Conservation (phyloP, 345 rosid genomes). For the Camelina laxa region DNA sequence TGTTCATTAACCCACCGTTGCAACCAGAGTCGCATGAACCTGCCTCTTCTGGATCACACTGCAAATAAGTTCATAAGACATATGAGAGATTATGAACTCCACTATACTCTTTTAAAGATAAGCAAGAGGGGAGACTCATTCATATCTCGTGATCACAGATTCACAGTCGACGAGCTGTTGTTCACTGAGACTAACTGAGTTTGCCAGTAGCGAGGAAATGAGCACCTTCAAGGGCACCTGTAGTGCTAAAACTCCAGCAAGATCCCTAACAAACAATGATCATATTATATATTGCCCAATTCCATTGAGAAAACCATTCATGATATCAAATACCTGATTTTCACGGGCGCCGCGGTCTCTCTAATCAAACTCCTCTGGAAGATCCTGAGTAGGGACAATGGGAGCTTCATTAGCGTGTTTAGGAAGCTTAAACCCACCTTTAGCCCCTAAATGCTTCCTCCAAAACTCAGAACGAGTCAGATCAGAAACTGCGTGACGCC, state of each 20-base stretch:
- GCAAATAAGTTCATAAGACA: conserved; percentile 28
- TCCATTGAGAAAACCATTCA: too few relatives aligned
- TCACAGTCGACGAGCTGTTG: conserved; percentile 98
- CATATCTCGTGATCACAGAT: conserved; percentile 89
- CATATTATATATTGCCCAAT: too few relatives aligned
- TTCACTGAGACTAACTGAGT: conserved; percentile 93
- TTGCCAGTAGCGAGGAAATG: conserved; percentile 76
- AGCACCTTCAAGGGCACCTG: conserved; percentile 95
- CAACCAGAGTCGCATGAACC: conserved; percentile 93
- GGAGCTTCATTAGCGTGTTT: conserved; percentile 76
- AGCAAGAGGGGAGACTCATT: background rate
- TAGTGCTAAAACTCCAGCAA: conserved; percentile 93
- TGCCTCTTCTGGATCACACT: conserved; percentile 84
- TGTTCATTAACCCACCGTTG: conserved; percentile 86
- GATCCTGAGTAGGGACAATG: conserved; percentile 64
- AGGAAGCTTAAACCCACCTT: conserved; percentile 57
- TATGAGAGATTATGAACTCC: background rate
- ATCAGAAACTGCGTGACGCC: too few relatives aligned
- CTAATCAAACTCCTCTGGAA: conserved; percentile 87
- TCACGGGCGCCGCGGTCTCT: conserved; percentile 80
- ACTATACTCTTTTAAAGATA: background rate
- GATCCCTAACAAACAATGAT: conserved; percentile 61
- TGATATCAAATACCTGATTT: conserved; percentile 57
- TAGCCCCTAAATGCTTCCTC: conserved; percentile 23
- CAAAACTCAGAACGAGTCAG: too few relatives aligned